Conservation (phyloP, 352 stramenopile species). For the Phytopythium helicoides region DNA sequence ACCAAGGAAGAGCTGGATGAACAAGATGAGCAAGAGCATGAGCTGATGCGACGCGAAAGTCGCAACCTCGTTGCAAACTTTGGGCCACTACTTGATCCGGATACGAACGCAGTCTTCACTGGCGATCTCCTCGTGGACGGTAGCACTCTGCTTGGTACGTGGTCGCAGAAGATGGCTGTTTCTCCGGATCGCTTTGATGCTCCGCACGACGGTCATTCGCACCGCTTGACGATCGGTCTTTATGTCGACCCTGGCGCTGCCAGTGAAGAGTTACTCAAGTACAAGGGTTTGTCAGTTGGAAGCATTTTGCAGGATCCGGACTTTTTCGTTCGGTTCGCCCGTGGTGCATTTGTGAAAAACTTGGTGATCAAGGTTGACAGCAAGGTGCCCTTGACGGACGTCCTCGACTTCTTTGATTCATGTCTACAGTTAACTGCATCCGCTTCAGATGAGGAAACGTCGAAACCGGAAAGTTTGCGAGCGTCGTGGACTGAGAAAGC, state of each 20-base stretch:
- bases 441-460: conserved; percentile 20
- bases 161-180: conserved; percentile 58
- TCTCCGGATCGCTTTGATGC: conserved; percentile 30
- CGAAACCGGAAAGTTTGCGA: conserved; percentile 24
- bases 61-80: conserved; percentile 60
- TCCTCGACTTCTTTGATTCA: conserved; percentile 59
- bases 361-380: conserved; percentile 64
- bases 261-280: conserved; percentile 70
- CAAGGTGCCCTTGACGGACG: conserved; percentile 34
- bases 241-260: conserved; percentile 64
- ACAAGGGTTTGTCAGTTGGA: conserved; percentile 75
- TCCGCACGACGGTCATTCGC: conserved; percentile 28
- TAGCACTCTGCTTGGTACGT: conserved; percentile 62
- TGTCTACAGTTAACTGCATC: conserved; percentile 23
- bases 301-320: conserved; percentile 77
- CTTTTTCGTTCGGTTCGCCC: conserved; percentile 68
- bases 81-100: conserved; percentile 60
- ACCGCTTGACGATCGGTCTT: conserved; percentile 55
- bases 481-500: conserved; percentile 21
- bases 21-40: conserved; percentile 60
- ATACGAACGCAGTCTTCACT: conserved; percentile 58
- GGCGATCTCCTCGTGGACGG: conserved; percentile 56
- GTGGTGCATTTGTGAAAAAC: conserved; percentile 63
- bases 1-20: conserved; percentile 63
- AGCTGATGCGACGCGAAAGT: conserved; percentile 60